These are phyloP conservation scores for Colletotrichum destructivum DNA, from an alignment of 2,329 filamentous ascomycete species.

Conservation along the genomic window DNA sequence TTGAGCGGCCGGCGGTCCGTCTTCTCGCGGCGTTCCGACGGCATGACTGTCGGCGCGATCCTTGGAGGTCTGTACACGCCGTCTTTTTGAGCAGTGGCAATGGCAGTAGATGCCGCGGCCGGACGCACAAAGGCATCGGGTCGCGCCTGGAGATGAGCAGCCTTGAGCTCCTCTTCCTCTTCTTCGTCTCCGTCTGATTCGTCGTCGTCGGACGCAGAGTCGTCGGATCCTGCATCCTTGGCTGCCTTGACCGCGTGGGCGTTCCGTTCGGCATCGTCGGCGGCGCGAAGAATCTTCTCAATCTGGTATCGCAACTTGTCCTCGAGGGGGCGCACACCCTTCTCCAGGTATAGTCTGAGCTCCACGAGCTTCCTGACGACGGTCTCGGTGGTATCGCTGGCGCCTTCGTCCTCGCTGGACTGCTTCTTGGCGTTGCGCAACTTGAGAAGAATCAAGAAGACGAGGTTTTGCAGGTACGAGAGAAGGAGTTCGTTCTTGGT, in stretches of 20 bases:
- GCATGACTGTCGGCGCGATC: conserved; percentile 90
- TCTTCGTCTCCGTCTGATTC: conserved; percentile 53
- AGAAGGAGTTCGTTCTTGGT: conserved; percentile 98
- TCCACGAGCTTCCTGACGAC: conserved; percentile 91
- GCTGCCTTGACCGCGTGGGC: conserved; percentile 55
- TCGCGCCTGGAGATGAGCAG: conserved; percentile 45
- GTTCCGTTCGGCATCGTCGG: conserved; percentile 77
- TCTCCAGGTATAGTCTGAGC: conserved; percentile 92
- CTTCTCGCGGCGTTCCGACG: conserved; percentile 76
- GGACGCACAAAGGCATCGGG: conserved; percentile 56
- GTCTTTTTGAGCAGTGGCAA: conserved; percentile 55
- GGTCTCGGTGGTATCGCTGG: conserved; percentile 69
- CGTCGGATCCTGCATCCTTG: conserved; percentile 51
- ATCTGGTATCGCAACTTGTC: conserved; percentile 94
- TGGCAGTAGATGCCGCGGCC: conserved; percentile 48
- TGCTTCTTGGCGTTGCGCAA: conserved; percentile 70
- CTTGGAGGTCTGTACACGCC: conserved; percentile 92
- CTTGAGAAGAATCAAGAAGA: conserved; percentile 88
- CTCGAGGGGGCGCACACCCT: conserved; percentile 91
- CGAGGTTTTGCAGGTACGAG: conserved; percentile 94
- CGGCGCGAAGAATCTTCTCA: conserved; percentile 91
- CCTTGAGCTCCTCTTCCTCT: conserved; percentile 44
- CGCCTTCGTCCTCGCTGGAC: conserved; percentile 48
- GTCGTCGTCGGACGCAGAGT: conserved; percentile 53
- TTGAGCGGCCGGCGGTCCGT: conserved; percentile 75